phyloP scores from a whole-genome alignment of 352 stramenopile species.

The Globisporangium sylvaticum region DNA sequence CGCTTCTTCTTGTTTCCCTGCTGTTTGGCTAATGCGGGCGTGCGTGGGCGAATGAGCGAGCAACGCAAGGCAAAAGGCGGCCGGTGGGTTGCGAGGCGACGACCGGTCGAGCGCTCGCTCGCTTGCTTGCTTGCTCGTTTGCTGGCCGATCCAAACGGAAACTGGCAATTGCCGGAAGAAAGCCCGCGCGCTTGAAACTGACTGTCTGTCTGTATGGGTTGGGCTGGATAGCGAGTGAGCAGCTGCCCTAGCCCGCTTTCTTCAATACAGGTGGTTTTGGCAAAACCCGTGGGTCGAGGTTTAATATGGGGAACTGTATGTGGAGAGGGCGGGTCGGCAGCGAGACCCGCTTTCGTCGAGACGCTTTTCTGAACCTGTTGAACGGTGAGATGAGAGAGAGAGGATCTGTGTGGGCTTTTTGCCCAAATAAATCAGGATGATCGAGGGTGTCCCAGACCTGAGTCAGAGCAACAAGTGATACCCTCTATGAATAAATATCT shows the following conservation, averaged over 20 bases:
- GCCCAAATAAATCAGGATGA: slow-evolving; percentile 1
- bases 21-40: slow-evolving; percentile 2
- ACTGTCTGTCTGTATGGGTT: too few species aligned
- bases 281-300: neutral
- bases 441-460: neutral
- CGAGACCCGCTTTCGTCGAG: neutral
- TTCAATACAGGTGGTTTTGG: neutral
- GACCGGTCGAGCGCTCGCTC: neutral
- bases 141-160: neutral
- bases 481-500: neutral
- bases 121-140: too few species aligned
- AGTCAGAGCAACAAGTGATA: neutral
- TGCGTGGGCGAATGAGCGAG: neutral
- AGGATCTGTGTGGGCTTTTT: neutral
- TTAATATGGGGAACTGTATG: neutral
- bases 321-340: neutral
- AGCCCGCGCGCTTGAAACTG: neutral
- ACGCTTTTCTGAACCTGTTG: neutral
- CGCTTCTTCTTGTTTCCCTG: slow-evolving; percentile 1
- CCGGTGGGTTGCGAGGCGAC: slow-evolving; percentile 3
- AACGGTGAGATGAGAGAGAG: neutral
- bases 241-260: neutral
- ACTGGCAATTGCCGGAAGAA: neutral
- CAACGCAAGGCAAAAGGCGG: neutral
- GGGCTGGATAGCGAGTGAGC: too few species aligned